Evolutionary conservation across 805 yeast species (phyloP).

Genomic region (Wickerhamomyces canadensis): DNA sequence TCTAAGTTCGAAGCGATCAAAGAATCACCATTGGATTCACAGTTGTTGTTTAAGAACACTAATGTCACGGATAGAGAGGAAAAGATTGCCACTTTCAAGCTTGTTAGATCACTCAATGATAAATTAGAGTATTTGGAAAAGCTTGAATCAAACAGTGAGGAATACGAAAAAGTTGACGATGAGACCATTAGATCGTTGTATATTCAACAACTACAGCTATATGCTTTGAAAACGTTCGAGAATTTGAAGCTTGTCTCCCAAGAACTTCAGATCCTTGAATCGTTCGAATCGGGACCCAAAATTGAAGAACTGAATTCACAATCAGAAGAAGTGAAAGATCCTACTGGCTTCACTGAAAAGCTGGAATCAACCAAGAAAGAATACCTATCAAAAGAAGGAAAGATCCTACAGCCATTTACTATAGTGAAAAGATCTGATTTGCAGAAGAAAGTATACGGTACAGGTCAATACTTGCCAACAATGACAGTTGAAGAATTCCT

Average conservation of each 20-base stretch:
- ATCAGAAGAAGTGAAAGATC: constrained; percentile 23
- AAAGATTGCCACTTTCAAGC: constrained; percentile 64
- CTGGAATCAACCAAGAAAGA: constrained; percentile 49
- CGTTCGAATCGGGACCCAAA: constrained; percentile 31
- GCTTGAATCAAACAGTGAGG: constrained; percentile 28
- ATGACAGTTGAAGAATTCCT: constrained; percentile 91
- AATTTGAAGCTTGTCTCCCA: constrained; percentile 52
- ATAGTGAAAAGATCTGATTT: constrained; percentile 57
- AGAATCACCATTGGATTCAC: constrained; percentile 18
- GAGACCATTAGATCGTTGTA: constrained; percentile 54
- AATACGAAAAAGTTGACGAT: constrained; percentile 46
- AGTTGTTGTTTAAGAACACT: background rate
- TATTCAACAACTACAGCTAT: constrained; percentile 47
- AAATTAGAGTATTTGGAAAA: constrained; percentile 38
- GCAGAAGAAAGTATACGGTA: constrained; percentile 68
- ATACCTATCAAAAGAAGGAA: constrained; percentile 65
- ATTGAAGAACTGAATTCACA: constrained; percentile 15
- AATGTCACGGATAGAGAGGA: constrained; percentile 42
- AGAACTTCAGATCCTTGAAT: constrained; percentile 61
- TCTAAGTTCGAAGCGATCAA: constrained; percentile 31
- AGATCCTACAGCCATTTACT: constrained; percentile 79
- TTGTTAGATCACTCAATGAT: constrained; percentile 47
- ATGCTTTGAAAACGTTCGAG: constrained; percentile 47
- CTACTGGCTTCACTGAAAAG: constrained; percentile 56
- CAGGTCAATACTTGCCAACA: constrained; percentile 90